A percentile compares a stretch with the other conserved stretches of the same genome.
phyloP scores from a whole-genome alignment of 495 filamentous ascomycete species.

The Lasiosphaeria ovina region DNA sequence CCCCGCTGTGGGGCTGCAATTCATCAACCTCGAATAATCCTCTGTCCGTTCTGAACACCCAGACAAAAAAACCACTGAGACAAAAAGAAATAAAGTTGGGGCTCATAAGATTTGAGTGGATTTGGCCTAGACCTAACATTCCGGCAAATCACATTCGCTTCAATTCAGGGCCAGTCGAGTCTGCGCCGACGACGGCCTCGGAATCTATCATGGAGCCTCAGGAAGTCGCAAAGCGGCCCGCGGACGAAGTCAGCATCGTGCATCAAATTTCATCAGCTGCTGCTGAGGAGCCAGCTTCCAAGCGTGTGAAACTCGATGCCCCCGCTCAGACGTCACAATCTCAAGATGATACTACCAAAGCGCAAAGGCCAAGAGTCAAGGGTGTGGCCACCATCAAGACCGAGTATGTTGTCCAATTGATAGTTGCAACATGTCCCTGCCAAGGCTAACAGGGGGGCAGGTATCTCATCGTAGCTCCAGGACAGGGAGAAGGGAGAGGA shows the following conservation, averaged over 20 bases:
- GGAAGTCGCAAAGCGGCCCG: slow-evolving; percentile 20
- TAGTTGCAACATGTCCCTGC: neutral
- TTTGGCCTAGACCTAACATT: neutral
- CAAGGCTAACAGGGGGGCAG: slow-evolving; percentile 40
- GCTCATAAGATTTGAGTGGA: too few species aligned
- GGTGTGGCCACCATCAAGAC: slow-evolving; percentile 81
- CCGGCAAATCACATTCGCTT: neutral
- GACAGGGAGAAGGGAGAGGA: slow-evolving; percentile 12
- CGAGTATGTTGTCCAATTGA: slow-evolving; percentile 57
- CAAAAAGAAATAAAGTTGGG: too few species aligned
- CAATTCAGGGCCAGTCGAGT: neutral
- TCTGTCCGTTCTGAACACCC: too few species aligned
- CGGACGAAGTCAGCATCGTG: slow-evolving; percentile 13
- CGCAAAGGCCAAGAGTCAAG: slow-evolving; percentile 45
- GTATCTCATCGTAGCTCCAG: slow-evolving; percentile 51
- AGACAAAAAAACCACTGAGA: too few species aligned
- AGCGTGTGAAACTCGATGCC: slow-evolving; percentile 56
- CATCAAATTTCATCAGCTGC: slow-evolving; percentile 4
- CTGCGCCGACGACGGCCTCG: neutral
- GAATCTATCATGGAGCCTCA: slow-evolving; percentile 21
- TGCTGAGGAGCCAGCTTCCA: slow-evolving; percentile 49
- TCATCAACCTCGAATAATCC: neutral
- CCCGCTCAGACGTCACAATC: slow-evolving; percentile 18
- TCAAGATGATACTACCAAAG: slow-evolving; percentile 6
- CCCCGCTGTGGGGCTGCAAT: slow-evolving; percentile 7